Percentiles rank a stretch among this genome's conserved stretches.
Evolutionary conservation across 2,329 filamentous ascomycete species (phyloP).

Genomic region (Parastagonospora avenae): DNA sequence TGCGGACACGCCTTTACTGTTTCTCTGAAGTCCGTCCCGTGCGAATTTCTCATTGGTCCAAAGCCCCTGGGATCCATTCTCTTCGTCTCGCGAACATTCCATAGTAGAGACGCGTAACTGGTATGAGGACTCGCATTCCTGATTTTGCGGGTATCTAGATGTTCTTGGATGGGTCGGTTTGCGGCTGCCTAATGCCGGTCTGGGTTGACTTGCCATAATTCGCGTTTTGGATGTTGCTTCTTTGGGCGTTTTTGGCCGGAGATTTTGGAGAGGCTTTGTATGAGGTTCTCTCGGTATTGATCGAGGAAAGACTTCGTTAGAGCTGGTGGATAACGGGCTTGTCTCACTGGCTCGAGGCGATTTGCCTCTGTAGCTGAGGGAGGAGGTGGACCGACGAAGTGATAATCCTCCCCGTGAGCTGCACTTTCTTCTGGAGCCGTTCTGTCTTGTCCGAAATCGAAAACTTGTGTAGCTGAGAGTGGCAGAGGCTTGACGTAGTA

Average conservation of each 20-base stretch:
- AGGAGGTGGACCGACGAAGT: no score
- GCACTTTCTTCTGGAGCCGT: neutral
- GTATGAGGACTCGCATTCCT: neutral
- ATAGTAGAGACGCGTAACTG: no score
- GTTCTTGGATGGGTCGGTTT: neutral
- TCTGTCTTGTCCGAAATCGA: neutral
- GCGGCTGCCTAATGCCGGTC: constrained; percentile 2
- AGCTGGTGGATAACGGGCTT: no score
- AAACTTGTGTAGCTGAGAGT: neutral
- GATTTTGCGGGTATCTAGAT: neutral
- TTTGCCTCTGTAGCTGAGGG: no score
- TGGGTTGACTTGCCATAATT: neutral
- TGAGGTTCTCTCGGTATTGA: neutral
- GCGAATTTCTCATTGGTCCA: no score
- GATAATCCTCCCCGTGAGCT: neutral
- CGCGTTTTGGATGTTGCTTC: neutral
- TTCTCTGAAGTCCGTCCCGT: no score
- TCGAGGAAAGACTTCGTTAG: neutral
- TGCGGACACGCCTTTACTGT: no score
- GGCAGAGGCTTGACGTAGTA: neutral
- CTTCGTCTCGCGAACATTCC: no score
- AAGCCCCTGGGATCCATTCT: no score
- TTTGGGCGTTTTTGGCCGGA: neutral
- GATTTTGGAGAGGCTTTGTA: neutral
- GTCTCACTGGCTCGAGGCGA: no score